A percentile compares a stretch with the other conserved stretches of the same genome.
Conservation (phyloP, 176 grass and related monocot species). For the Chloris gayana region DNA sequence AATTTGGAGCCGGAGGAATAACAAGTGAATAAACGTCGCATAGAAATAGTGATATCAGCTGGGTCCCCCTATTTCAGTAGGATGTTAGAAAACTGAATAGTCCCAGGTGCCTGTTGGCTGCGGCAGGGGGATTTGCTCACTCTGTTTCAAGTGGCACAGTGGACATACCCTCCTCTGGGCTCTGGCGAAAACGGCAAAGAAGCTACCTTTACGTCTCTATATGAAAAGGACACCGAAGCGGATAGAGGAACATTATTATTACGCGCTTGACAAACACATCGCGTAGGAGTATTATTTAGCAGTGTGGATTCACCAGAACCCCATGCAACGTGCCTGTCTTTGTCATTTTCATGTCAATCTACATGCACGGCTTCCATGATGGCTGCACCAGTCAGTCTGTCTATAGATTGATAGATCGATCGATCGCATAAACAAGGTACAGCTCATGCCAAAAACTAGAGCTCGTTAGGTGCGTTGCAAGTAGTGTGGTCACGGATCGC, state of each 20-base stretch:
- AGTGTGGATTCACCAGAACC: background rate
- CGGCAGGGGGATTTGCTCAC: background rate
- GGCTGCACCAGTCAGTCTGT: background rate
- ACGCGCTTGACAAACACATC: background rate
- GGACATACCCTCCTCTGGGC: too few species aligned
- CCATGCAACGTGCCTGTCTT: background rate
- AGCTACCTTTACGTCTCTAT: background rate
- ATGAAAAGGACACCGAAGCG: background rate
- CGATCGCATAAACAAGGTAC: background rate
- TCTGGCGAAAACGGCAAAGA: too few species aligned
- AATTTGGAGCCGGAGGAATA: background rate
- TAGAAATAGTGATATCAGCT: too few species aligned
- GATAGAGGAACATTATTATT: background rate
- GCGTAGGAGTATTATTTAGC: background rate
- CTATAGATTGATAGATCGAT: too few species aligned
- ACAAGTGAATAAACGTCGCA: too few species aligned
- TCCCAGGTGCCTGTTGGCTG: too few species aligned
- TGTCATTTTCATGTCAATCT: background rate
- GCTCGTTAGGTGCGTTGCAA: background rate
- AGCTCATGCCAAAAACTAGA: background rate
- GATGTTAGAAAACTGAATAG: too few species aligned
- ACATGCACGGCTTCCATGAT: background rate
- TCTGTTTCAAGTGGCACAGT: background rate
- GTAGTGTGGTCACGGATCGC: background rate
- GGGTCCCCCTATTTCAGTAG: too few species aligned